Conservation (phyloP, 768 basidiomycete genomes). For the Auriscalpium orientale region DNA sequence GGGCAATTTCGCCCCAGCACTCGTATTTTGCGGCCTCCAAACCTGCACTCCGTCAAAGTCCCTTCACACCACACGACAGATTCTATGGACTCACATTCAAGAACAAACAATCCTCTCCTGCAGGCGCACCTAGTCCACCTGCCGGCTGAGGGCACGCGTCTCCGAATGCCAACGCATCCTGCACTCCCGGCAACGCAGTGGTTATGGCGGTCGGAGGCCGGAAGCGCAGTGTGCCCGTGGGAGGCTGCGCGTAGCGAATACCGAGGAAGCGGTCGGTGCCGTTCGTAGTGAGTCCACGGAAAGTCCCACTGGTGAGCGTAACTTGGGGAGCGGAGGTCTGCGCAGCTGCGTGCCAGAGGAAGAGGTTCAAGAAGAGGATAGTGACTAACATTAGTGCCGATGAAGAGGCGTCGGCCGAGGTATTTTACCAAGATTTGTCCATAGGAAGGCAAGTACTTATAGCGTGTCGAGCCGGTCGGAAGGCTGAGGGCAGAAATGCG, state of each 20-base stretch:
- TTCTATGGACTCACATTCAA: constrained; percentile 35
- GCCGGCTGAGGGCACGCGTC: constrained; percentile 48
- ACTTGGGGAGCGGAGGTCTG: constrained; percentile 22
- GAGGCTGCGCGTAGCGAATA: constrained; percentile 52
- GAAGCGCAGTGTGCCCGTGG: constrained; percentile 49
- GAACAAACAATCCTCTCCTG: constrained; percentile 47
- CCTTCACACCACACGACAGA: background rate
- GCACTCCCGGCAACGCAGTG: constrained; percentile 21
- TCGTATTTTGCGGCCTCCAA: constrained; percentile 23
- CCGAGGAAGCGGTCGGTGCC: constrained; percentile 52
- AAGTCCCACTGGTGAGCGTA: constrained; percentile 34
- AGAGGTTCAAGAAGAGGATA: no score
- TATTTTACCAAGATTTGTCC: no score
- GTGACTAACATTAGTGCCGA: no score
- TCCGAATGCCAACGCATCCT: constrained; percentile 42
- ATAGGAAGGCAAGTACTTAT: no score
- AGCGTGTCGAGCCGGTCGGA: no score
- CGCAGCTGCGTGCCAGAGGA: no score
- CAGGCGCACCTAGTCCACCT: constrained; percentile 31
- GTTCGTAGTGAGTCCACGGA: constrained; percentile 38
- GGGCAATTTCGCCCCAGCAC: constrained; percentile 19
- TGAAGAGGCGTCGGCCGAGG: no score
- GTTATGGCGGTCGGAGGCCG: constrained; percentile 42
- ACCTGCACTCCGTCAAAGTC: constrained; percentile 12
- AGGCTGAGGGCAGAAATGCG: no score